These are phyloP conservation scores for Nannochloropsis salina DNA, from an alignment of 108 stramenopile species.

Conservation along the genomic window DNA sequence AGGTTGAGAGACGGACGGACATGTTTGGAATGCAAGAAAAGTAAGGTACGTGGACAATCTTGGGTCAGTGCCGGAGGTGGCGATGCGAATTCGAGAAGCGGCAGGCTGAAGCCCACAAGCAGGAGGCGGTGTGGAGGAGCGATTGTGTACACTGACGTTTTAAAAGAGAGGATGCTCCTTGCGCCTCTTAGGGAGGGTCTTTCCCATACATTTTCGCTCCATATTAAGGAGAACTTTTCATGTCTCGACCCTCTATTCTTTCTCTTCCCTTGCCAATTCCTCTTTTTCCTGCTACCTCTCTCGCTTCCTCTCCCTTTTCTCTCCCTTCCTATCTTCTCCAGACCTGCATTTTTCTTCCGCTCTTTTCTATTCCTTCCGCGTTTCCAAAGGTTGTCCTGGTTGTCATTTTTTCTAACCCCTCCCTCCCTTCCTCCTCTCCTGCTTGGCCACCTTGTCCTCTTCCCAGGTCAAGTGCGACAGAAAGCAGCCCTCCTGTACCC, in stretches of 20 bases:
- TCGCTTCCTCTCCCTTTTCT: neutral
- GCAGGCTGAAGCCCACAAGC: neutral
- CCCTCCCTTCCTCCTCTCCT: neutral
- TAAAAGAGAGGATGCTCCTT: too few relatives aligned
- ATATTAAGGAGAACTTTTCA: too few relatives aligned
- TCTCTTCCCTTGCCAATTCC: neutral
- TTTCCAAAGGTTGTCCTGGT: neutral
- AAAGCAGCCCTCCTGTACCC: neutral
- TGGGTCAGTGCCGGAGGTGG: too few relatives aligned
- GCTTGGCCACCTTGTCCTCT: neutral
- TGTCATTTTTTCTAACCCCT: neutral
- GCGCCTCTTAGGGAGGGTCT: too few relatives aligned
- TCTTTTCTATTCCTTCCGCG: neutral
- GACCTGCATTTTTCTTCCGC: neutral
- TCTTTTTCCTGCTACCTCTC: neutral
- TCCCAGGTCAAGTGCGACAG: neutral
- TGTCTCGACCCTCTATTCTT: too few relatives aligned
- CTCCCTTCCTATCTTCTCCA: neutral
- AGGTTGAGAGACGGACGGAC: too few relatives aligned
- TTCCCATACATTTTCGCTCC: too few relatives aligned
- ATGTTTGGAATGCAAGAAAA: too few relatives aligned
- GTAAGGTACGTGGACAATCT: too few relatives aligned
- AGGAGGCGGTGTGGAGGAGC: neutral
- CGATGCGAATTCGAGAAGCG: neutral
- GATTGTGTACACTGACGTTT: neutral